Evolutionary conservation across 768 basidiomycete species (phyloP).

Genomic region (Polyporus arcularius): DNA sequence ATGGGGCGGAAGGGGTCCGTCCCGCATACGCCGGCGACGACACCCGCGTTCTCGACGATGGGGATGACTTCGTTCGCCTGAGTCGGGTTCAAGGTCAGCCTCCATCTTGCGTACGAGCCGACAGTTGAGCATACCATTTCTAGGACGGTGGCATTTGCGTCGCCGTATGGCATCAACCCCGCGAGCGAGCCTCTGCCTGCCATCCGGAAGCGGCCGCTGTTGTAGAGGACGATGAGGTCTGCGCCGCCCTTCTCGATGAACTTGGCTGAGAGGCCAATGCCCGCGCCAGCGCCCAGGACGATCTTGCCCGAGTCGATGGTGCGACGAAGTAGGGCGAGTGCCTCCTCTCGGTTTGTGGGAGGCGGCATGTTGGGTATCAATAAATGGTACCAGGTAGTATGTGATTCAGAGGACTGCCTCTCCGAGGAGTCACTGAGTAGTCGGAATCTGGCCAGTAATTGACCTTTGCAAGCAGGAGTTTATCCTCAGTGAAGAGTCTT

Average conservation of each 20-base stretch:
- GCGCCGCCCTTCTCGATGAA: conserved; percentile 23
- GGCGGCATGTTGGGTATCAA: conserved; percentile 3
- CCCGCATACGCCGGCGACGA: conserved; percentile 23
- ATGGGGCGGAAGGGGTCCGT: conserved; percentile 24
- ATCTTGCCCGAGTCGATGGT: conserved; percentile 14
- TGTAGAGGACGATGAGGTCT: conserved; percentile 22
- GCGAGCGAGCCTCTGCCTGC: conserved; percentile 18
- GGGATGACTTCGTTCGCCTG: conserved; percentile 22
- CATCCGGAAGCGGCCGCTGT: conserved; percentile 23
- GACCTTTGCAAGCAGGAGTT: too few species aligned
- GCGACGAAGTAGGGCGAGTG: conserved; percentile 15
- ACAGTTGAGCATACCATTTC: conserved; percentile 13
- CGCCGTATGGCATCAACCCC: conserved; percentile 22
- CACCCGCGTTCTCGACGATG: conserved; percentile 13
- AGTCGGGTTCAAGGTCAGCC: background rate
- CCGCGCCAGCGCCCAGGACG: conserved; percentile 21
- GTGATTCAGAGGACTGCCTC: too few species aligned
- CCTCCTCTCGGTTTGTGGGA: conserved; percentile 16
- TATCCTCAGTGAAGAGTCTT: too few species aligned
- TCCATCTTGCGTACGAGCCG: background rate
- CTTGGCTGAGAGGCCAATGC: conserved; percentile 20
- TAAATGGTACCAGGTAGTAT: background rate
- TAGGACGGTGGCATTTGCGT: conserved; percentile 20
- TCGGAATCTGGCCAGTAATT: too few species aligned
- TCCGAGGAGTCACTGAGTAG: too few species aligned